Percentiles rank a stretch among this genome's conserved stretches.
phyloP scores from a whole-genome alignment of 352 stramenopile genomes.

The Hyaloperonospora brassicae region DNA sequence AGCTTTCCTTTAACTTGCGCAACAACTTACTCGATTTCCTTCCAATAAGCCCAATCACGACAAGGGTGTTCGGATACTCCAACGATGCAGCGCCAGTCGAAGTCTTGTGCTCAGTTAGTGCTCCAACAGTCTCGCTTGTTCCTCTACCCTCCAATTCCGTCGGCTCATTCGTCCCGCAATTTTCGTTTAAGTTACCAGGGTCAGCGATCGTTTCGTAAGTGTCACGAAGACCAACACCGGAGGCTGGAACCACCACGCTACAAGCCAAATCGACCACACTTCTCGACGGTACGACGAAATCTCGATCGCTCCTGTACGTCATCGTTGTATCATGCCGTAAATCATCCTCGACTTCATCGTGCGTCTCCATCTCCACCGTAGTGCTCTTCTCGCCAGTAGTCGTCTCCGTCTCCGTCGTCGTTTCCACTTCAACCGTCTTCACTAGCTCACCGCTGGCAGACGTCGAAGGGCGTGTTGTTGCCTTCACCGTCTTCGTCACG shows the following conservation, averaged over 20 bases:
- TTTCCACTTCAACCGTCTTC: slow-evolving; percentile 11
- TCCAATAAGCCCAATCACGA: slow-evolving; percentile 6
- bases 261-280: too few relatives aligned
- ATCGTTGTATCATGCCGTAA: too few relatives aligned
- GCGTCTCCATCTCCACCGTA: slow-evolving; percentile 3
- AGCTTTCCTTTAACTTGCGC: slow-evolving; percentile 8
- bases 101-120: too few relatives aligned
- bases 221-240: too few relatives aligned
- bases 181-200: too few relatives aligned
- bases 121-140: not conserved
- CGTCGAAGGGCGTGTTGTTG: slow-evolving; percentile 7
- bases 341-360: slow-evolving; percentile 5
- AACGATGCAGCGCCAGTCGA: not conserved
- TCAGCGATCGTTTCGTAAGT: too few relatives aligned
- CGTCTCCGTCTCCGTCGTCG: slow-evolving; percentile 10
- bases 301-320: too few relatives aligned
- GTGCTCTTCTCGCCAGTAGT: slow-evolving; percentile 2
- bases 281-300: too few relatives aligned
- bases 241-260: too few relatives aligned
- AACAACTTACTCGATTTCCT: slow-evolving; percentile 2
- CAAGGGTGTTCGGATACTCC: slow-evolving; percentile 1
- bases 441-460: slow-evolving; percentile 9
- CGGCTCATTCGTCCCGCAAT: too few relatives aligned
- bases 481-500: slow-evolving; percentile 12
- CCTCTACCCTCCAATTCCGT: too few relatives aligned